A percentile compares a stretch with the other conserved stretches of the same genome.
These are phyloP conservation scores for Colletotrichum spaethianum DNA, from an alignment of 2,329 filamentous ascomycete genomes.

Conservation along the genomic window DNA sequence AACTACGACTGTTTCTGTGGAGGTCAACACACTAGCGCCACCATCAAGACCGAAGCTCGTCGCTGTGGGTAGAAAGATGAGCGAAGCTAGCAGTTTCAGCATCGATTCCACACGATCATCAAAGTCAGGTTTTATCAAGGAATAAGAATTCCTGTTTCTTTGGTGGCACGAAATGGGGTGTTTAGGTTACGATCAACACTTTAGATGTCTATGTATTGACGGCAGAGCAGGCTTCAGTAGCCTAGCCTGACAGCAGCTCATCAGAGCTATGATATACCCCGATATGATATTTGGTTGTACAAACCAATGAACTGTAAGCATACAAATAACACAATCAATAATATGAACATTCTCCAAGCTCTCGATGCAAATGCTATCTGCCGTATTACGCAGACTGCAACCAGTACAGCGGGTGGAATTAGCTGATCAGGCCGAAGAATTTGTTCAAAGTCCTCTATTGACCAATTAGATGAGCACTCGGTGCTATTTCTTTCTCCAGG, in stretches of 20 bases:
- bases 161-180: background rate
- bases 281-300: background rate
- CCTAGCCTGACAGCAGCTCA: background rate
- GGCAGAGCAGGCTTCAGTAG: background rate
- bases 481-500: background rate
- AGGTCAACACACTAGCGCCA: constrained; percentile 43
- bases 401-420: background rate
- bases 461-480: background rate
- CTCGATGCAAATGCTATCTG: too few relatives aligned
- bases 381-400: background rate
- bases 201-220: constrained; percentile 2
- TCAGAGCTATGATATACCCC: constrained; percentile 17
- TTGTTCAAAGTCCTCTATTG: background rate
- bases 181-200: background rate
- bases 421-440: background rate
- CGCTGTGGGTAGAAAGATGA: constrained; percentile 19
- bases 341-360: background rate
- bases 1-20: constrained; percentile 59
- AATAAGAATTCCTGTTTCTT: background rate
- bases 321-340: background rate
- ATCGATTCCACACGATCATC: background rate
- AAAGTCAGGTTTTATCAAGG: background rate
- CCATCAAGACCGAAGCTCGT: constrained; percentile 7
- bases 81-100: constrained; percentile 17
- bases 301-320: background rate